Percentiles rank a stretch among this genome's conserved stretches.
These are phyloP conservation scores for Epichloe gansuensis DNA, from an alignment of 2,329 filamentous ascomycete species.

Conservation along the genomic window DNA sequence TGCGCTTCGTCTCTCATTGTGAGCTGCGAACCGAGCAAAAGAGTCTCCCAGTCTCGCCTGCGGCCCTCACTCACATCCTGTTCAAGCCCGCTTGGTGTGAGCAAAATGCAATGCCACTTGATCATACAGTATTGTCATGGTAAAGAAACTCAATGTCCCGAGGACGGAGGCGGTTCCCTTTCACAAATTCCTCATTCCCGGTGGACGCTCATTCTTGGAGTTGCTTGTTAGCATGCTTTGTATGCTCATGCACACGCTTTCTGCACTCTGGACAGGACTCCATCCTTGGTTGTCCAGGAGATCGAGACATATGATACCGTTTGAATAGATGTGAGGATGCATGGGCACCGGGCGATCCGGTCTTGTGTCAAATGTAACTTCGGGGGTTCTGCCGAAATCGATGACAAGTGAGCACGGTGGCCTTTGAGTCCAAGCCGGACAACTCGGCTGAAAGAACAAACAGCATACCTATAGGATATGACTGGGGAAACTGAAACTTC, in stretches of 20 bases:
- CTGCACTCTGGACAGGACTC: constrained; percentile 94
- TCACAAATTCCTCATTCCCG: constrained; percentile 81
- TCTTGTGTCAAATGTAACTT: constrained; percentile 73
- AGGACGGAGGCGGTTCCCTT: constrained; percentile 64
- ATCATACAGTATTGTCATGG: constrained; percentile 72
- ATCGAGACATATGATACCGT: constrained; percentile 96
- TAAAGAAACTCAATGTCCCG: constrained; percentile 90
- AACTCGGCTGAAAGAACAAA: background rate
- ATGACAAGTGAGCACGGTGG: background rate
- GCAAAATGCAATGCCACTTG: background rate
- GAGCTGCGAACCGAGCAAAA: background rate
- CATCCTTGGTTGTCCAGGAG: constrained; percentile 79
- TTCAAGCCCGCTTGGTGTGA: background rate
- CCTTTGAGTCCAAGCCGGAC: background rate
- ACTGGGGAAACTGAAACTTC: constrained; percentile 71
- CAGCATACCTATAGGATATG: constrained; percentile 79
- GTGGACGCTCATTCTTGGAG: constrained; percentile 77
- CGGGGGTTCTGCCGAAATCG: constrained; percentile 61
- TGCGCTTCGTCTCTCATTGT: background rate
- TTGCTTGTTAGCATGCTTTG: constrained; percentile 98
- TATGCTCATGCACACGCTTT: constrained; percentile 92
- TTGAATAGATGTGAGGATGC: constrained; percentile 96
- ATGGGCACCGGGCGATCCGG: constrained; percentile 66
- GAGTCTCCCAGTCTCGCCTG: background rate
- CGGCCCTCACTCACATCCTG: background rate